Conservation (phyloP, 163 green algal species). For the Chlamydomonas reinhardtii region DNA sequence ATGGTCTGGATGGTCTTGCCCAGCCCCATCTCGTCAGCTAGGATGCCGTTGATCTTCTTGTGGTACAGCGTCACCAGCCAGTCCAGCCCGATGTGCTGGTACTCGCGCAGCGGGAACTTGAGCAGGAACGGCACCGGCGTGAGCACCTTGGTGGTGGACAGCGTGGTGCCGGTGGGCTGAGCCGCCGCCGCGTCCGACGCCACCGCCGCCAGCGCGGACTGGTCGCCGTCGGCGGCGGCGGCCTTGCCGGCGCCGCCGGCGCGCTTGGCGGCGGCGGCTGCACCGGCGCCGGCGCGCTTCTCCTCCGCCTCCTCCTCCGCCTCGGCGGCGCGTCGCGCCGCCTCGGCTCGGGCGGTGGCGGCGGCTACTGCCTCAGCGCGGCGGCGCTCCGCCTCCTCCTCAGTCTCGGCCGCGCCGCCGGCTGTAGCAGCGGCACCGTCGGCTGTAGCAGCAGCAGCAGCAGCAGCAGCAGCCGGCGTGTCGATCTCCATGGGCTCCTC, state of each 20-base stretch:
- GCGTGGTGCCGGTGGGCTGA: constrained; percentile 88
- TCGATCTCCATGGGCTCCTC: neutral
- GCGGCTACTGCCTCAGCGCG: constrained; percentile 15
- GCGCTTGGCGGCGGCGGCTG: constrained; percentile 23
- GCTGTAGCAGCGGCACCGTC: neutral
- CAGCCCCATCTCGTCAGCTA: constrained; percentile 85
- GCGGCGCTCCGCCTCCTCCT: constrained; percentile 18
- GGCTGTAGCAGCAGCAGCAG: neutral
- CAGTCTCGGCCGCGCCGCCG: neutral
- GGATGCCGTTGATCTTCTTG: constrained; percentile 92
- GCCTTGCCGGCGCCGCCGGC: neutral
- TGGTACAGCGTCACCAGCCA: constrained; percentile 97
- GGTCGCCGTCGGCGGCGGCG: neutral
- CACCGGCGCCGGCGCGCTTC: constrained; percentile 13
- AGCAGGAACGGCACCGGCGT: constrained; percentile 92
- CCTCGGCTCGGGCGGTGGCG: constrained; percentile 30
- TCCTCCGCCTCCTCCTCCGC: constrained; percentile 50
- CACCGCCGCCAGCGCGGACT: constrained; percentile 56
- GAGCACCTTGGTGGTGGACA: constrained; percentile 74
- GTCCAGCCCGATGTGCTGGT: constrained; percentile 97
- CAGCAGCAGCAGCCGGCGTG: neutral
- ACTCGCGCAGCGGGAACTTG: constrained; percentile 92
- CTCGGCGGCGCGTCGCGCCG: constrained; percentile 17
- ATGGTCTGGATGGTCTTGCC: constrained; percentile 98
- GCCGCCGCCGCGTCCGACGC: constrained; percentile 65